Base-by-base conservation (phyloP, 805 yeast species). In the Wickerhamomyces silvicola region DNA sequence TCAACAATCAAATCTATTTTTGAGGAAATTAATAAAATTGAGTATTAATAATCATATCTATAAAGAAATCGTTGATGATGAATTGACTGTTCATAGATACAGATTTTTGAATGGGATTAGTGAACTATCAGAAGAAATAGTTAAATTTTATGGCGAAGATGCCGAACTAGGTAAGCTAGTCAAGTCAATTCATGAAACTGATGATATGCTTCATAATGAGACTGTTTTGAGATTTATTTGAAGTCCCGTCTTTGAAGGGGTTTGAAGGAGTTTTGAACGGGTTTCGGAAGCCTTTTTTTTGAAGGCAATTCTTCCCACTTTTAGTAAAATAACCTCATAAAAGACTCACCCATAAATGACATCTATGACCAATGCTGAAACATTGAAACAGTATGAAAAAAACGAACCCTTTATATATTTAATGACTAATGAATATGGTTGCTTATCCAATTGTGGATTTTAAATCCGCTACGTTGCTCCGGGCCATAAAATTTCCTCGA, bases 61-160 rank as follows among this genome's bases (percentile, higher is more conserved):
- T 4, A 6, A 7, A 7, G 44, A 45, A 30, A 8, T 10, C 1
- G n/a, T 10, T 10, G 32, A 32, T 7, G 30, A 38, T 10, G 42
- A 35, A 2, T 32, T 43, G 33, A 41, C 43, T 6, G 23, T 45
- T 5, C 36, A 33, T 11, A 43, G 41, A 29, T 39, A 41, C 23
- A 22, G 39, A 12, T 45, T 29, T 32, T 28, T 38, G 20, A 33
- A 35, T 22, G 45, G 42, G 1, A 21, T 42, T 2, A 14, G 22
- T 17, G 41, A 35, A 13, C 27, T 42, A 10, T 28, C 24, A 4
- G 36, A 33, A 10, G 28, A 26, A 4, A 16, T 44, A 23, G 18
- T 31, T 12, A 9, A 9, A 15, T 34, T 29, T 16, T 12, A 31
- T 4, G 31, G 18, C 10, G 19, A n/a, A 16, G 28, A 16, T 12